Evolutionary conservation across 2,329 filamentous ascomycete genomes (phyloP).

Genomic region (Pseudocercospora musae): DNA sequence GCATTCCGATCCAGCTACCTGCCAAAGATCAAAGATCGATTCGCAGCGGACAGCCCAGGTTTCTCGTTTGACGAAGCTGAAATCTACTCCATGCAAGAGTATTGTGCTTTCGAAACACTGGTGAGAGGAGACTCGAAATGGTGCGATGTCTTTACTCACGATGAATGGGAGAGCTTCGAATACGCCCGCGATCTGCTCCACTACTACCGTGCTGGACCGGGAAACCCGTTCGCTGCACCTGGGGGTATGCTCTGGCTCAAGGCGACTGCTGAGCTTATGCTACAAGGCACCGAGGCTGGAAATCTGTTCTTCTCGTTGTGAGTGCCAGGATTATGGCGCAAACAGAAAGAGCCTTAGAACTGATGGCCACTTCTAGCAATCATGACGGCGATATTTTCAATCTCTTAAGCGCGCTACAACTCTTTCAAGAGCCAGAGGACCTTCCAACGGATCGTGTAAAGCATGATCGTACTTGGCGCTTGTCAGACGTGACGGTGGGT

Average conservation of each 20-base stretch:
- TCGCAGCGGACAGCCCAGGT: slow-evolving; percentile 43
- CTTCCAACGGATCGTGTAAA: slow-evolving; percentile 49
- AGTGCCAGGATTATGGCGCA: slow-evolving; percentile 18
- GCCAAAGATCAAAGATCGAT: slow-evolving; percentile 43
- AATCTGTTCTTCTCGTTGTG: slow-evolving; percentile 57
- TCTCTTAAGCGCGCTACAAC: slow-evolving; percentile 51
- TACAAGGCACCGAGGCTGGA: slow-evolving; percentile 42
- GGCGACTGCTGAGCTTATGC: slow-evolving; percentile 51
- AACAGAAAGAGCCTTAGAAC: background rate
- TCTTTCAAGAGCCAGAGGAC: slow-evolving; percentile 44
- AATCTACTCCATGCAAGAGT: slow-evolving; percentile 59
- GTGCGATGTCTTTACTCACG: slow-evolving; percentile 54
- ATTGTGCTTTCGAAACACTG: slow-evolving; percentile 59
- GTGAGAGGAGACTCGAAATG: slow-evolving; percentile 53
- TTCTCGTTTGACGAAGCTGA: slow-evolving; percentile 47
- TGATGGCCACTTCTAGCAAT: slow-evolving; percentile 36
- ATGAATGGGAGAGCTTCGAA: slow-evolving; percentile 56
- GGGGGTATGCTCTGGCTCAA: slow-evolving; percentile 61
- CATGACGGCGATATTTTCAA: slow-evolving; percentile 59
- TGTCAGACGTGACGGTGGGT: slow-evolving; percentile 47
- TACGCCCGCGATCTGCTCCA: slow-evolving; percentile 58
- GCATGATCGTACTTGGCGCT: slow-evolving; percentile 50
- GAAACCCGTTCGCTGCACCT: slow-evolving; percentile 51
- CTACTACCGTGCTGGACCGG: slow-evolving; percentile 58
- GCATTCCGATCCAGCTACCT: slow-evolving; percentile 50